Base-by-base conservation (phyloP, 768 basidiomycete genomes). In the Auricularia cornea region DNA sequence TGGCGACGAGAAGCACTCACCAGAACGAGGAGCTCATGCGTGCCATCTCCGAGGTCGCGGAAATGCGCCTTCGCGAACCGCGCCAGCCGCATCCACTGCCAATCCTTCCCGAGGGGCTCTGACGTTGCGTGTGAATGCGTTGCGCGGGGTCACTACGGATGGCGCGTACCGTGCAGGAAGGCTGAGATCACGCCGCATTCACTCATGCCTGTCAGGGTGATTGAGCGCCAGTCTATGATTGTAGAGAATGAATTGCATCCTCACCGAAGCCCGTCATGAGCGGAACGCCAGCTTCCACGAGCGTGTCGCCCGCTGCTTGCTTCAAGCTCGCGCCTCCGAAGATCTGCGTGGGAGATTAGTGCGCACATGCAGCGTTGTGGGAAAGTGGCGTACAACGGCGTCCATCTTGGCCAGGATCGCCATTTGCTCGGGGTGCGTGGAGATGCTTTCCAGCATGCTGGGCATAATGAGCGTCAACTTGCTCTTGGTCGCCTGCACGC, bases 271-370 rank as follows among this genome's bases (percentile, higher is more conserved):
- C 44, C 6, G 20, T 20, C 16, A 48, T 48, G 20, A 48, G 44
- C 44, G 16, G 44, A 6, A 48, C 44, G 16, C 44, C 44, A 6
- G 44, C 44, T 23, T 48, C 23, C 5, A 48, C 44, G 20, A 74
- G 66, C 18, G 40, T 41, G 38, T 74, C 71, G 12, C 72, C 71
- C 28, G 66, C 65, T 23, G 68, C 61, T 56, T 71, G 66, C 2
- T 63, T 54, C 30, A 73, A 59, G 1, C 70, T 70, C 0, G 71
- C 72, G 26, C 71, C 72, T n/a, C 69, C 71, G 64, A 65, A 72
- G 61, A 52, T 59, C 44, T 48, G 35, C 1, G n/a, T n/a, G n/a
- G n/a, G n/a, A n/a, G n/a, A n/a, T n/a, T n/a, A n/a, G n/a, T n/a
- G n/a, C n/a, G n/a, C n/a, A n/a, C n/a, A n/a, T n/a, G n/a, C n/a